phyloP scores from a whole-genome alignment of 78 protist species.

The Capsaspora owczarzaki region DNA sequence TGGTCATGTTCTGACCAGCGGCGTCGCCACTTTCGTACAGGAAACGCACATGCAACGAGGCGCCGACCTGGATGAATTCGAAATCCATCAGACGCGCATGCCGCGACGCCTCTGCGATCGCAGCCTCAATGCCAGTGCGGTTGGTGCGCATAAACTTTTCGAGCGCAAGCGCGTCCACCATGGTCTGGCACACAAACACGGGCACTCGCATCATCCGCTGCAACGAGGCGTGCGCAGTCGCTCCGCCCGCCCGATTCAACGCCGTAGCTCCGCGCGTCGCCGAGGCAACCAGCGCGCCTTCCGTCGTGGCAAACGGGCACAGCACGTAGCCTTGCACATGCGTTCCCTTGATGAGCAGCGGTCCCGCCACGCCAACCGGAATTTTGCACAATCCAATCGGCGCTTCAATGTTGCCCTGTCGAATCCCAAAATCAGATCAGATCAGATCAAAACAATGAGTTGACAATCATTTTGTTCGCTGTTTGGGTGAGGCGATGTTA shows the following conservation, averaged over 20 bases:
- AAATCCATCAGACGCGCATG: conserved; percentile 34
- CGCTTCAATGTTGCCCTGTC: conserved; percentile 1
- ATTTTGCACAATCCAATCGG: background rate
- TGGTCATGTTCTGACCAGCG: conserved; percentile 91
- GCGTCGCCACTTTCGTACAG: conserved; percentile 75
- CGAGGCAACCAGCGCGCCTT: conserved; percentile 76
- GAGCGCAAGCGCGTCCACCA: conserved; percentile 24
- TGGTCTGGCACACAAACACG: conserved; percentile 19
- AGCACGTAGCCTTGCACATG: background rate
- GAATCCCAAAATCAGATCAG: no score
- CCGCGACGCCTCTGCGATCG: conserved; percentile 37
- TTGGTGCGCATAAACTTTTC: conserved; percentile 28
- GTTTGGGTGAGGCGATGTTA: no score
- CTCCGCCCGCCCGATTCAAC: conserved; percentile 24
- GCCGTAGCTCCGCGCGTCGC: conserved; percentile 66
- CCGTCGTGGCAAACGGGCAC: conserved; percentile 85
- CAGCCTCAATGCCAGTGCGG: background rate
- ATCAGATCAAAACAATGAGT: no score
- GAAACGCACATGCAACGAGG: conserved; percentile 53
- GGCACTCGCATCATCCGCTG: conserved; percentile 87
- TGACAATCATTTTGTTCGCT: no score
- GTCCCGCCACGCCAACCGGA: conserved; percentile 69
- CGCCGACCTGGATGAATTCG: conserved; percentile 27
- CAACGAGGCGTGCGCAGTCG: background rate
- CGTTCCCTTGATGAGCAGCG: conserved; percentile 54